Conservation (phyloP, 805 yeast species). For the Metschnikowia noctiluminum region DNA sequence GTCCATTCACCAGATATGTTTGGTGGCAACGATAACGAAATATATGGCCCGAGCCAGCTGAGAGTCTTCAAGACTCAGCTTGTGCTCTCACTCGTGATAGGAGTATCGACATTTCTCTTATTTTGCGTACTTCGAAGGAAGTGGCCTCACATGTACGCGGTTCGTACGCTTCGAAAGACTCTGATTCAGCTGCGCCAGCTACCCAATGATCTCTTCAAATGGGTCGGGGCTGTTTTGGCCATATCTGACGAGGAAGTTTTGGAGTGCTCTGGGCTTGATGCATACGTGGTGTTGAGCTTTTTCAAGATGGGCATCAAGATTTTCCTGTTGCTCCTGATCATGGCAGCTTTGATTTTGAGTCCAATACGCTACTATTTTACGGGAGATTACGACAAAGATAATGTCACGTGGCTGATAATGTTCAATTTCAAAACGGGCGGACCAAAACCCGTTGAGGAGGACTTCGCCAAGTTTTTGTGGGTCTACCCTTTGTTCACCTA, state of each 20-base stretch:
- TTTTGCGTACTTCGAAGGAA: conserved; percentile 51
- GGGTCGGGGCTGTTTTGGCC: conserved; percentile 25
- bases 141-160: conserved; percentile 58
- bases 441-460: conserved; percentile 26
- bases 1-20: background rate
- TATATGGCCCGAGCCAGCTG: conserved; percentile 46
- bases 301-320: conserved; percentile 32
- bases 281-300: conserved; percentile 37
- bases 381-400: conserved; percentile 43
- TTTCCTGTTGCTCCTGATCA: conserved; percentile 19
- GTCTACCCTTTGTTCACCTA: conserved; percentile 56
- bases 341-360: conserved; percentile 31
- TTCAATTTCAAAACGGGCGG: conserved; percentile 8
- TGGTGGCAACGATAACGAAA: conserved; percentile 19
- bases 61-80: conserved; percentile 58
- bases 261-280: conserved; percentile 25
- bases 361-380: conserved; percentile 40
- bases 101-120: conserved; percentile 41
- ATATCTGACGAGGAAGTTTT: conserved; percentile 26
- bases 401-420: conserved; percentile 19
- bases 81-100: conserved; percentile 46
- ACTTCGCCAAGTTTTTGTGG: conserved; percentile 45
- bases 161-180: conserved; percentile 47
- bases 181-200: conserved; percentile 33
- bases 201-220: conserved; percentile 33